These are phyloP conservation scores for Cladophialophora chaetospira DNA, from an alignment of 2,329 filamentous ascomycete genomes.

Conservation along the genomic window DNA sequence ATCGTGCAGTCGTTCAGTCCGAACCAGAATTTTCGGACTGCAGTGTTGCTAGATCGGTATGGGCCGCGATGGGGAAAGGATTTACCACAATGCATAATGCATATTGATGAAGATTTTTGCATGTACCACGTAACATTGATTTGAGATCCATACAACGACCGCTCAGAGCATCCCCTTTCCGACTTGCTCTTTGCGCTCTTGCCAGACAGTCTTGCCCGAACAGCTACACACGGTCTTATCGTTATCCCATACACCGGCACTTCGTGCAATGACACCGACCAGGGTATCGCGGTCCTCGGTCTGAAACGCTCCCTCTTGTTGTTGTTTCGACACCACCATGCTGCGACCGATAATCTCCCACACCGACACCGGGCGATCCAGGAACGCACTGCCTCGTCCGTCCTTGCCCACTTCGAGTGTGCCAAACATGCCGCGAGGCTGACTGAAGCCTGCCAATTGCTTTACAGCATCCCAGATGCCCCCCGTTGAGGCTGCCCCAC, in stretches of 20 bases:
- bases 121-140: background rate
- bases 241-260: conserved; percentile 98
- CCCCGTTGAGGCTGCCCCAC: conserved; percentile 79
- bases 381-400: conserved; percentile 76
- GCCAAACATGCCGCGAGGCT: conserved; percentile 68
- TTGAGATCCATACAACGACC: background rate
- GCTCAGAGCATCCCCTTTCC: conserved; percentile 83
- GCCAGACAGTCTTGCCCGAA: conserved; percentile 96
- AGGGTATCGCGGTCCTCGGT: conserved; percentile 81
- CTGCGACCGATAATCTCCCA: conserved; percentile 97
- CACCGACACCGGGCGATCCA: conserved; percentile 80
- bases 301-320: conserved; percentile 58
- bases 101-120: background rate
- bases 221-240: conserved; percentile 98
- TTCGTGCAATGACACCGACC: conserved; percentile 90
- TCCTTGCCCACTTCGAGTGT: conserved; percentile 72
- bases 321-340: conserved; percentile 77
- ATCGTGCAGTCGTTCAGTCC: conserved; percentile 12
- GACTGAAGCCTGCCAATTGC: conserved; percentile 41
- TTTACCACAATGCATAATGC: background rate
- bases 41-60: background rate
- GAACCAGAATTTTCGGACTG: background rate
- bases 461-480: conserved; percentile 71
- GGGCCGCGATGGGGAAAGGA: background rate
- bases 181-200: conserved; percentile 89